Conservation (phyloP, 805 yeast genomes). For the Hermanozyma aechmeae region DNA sequence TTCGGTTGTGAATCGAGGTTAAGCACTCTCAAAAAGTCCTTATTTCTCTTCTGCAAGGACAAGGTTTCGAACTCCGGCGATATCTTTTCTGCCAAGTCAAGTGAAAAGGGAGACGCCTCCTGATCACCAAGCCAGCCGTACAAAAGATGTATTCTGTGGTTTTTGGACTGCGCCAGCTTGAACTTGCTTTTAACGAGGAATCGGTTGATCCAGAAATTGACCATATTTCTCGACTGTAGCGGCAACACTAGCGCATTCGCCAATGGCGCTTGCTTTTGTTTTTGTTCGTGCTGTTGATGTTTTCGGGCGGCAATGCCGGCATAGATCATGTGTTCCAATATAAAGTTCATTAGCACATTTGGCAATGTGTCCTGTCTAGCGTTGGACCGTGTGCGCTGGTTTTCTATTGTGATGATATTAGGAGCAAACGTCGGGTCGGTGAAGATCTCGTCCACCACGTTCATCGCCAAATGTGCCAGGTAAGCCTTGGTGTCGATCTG, state of each 20-base stretch:
- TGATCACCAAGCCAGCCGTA: slow-evolving; percentile 9
- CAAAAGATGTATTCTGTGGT: slow-evolving; percentile 4
- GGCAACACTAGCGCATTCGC: slow-evolving; percentile 18
- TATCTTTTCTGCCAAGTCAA: slow-evolving; percentile 1
- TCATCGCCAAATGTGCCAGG: slow-evolving; percentile 12
- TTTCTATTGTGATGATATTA: slow-evolving; percentile 24
- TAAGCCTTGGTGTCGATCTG: slow-evolving; percentile 20
- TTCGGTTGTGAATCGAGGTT: slow-evolving; percentile 5
- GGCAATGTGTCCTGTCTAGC: slow-evolving; percentile 27
- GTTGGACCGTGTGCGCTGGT: slow-evolving; percentile 30
- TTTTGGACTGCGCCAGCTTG: slow-evolving; percentile 5
- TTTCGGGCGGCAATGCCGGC: slow-evolving; percentile 16
- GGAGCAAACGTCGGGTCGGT: slow-evolving; percentile 8
- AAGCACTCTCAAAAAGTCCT: slow-evolving; percentile 3
- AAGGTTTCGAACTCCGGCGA: slow-evolving; percentile 3
- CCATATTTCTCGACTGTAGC: slow-evolving; percentile 27
- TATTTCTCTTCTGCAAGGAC: slow-evolving; percentile 3
- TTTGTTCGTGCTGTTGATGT: no score
- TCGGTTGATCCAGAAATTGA: slow-evolving; percentile 28
- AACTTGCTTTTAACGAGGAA: slow-evolving; percentile 14
- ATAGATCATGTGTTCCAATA: slow-evolving; percentile 29
- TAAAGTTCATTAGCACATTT: slow-evolving; percentile 25
- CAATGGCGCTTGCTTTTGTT: no score
- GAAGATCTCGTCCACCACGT: slow-evolving; percentile 14
- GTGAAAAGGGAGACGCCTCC: slow-evolving; percentile 5